A percentile compares a stretch with the other conserved stretches of the same genome.
Evolutionary conservation across 75 land plant species (phyloP).

Genomic region (Chamaecyparis obtusa): DNA sequence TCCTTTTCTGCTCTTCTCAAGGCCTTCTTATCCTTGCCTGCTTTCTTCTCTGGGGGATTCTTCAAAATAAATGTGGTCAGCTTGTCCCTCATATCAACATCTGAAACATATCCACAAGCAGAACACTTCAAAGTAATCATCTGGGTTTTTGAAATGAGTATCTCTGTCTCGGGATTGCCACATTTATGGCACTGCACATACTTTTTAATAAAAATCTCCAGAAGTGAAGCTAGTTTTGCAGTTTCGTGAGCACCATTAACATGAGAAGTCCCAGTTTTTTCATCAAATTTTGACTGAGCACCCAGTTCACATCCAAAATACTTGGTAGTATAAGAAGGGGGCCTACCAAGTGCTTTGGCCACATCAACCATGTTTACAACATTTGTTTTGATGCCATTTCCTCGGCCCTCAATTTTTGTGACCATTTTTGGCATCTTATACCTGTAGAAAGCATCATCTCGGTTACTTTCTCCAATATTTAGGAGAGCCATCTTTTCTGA

Average conservation of each 20-base stretch:
- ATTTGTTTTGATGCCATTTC: conserved; percentile 98
- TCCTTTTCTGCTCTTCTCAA: conserved; percentile 96
- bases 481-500: conserved; percentile 74
- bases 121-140: conserved; percentile 88
- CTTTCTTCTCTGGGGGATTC: conserved; percentile 98
- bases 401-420: conserved; percentile 97
- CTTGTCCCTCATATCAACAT: conserved; percentile 98
- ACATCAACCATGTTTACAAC: conserved; percentile 98
- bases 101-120: conserved; percentile 91
- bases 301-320: conserved; percentile 97
- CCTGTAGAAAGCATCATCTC: conserved; percentile 97
- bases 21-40: conserved; percentile 79
- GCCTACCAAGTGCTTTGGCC: conserved; percentile 94
- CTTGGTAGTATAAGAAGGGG: conserved; percentile 93
- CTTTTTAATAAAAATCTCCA: conserved; percentile 96
- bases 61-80: conserved; percentile 90
- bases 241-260: conserved; percentile 98
- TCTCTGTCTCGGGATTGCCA: conserved; percentile 96
- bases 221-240: conserved; percentile 74
- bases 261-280: conserved; percentile 82
- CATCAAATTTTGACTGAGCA: conserved; percentile 97
- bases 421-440: conserved; percentile 98
- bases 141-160: conserved; percentile 79
- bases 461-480: conserved; percentile 91
- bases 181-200: conserved; percentile 98